Evolutionary conservation across 2,329 filamentous ascomycete species (phyloP).

Genomic region (Dothidotthia symphoricarpi): DNA sequence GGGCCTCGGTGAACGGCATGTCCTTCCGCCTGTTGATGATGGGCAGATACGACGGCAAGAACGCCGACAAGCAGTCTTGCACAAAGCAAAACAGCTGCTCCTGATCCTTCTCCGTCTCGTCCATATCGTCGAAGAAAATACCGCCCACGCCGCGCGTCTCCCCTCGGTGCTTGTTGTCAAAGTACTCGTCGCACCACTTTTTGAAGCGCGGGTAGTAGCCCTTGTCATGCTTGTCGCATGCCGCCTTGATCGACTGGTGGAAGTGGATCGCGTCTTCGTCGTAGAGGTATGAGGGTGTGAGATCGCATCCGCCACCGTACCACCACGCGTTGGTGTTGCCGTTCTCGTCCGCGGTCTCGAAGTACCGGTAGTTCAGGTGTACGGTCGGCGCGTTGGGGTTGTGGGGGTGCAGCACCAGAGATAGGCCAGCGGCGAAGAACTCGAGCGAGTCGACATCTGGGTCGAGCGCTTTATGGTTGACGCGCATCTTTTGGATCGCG

Average conservation of each 20-base stretch:
- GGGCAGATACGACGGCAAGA: constrained; percentile 86
- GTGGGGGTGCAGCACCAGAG: constrained; percentile 85
- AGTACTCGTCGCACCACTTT: constrained; percentile 98
- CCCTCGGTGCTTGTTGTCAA: constrained; percentile 85
- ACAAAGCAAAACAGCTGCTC: constrained; percentile 89
- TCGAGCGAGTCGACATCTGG: constrained; percentile 76
- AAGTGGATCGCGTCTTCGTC: constrained; percentile 97
- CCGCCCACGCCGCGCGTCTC: constrained; percentile 88
- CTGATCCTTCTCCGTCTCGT: constrained; percentile 79
- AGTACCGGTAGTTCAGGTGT: constrained; percentile 97
- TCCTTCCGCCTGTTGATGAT: constrained; percentile 87
- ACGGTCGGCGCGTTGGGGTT: constrained; percentile 98
- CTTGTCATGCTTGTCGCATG: constrained; percentile 90
- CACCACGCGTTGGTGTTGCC: constrained; percentile 87
- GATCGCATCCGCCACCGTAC: constrained; percentile 93
- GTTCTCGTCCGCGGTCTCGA: constrained; percentile 86
- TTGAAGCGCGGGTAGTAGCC: constrained; percentile 93
- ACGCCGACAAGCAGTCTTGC: constrained; percentile 79
- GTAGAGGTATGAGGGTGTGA: constrained; percentile 92
- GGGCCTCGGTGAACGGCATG: constrained; percentile 79
- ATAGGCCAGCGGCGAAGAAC: constrained; percentile 93
- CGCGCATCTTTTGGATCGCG: constrained; percentile 80
- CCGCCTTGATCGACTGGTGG: constrained; percentile 87
- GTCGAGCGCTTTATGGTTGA: constrained; percentile 87
- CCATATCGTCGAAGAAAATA: constrained; percentile 98